phyloP scores from a whole-genome alignment of 2,329 filamentous ascomycete genomes.

The Kalaharituber pfeilii region DNA sequence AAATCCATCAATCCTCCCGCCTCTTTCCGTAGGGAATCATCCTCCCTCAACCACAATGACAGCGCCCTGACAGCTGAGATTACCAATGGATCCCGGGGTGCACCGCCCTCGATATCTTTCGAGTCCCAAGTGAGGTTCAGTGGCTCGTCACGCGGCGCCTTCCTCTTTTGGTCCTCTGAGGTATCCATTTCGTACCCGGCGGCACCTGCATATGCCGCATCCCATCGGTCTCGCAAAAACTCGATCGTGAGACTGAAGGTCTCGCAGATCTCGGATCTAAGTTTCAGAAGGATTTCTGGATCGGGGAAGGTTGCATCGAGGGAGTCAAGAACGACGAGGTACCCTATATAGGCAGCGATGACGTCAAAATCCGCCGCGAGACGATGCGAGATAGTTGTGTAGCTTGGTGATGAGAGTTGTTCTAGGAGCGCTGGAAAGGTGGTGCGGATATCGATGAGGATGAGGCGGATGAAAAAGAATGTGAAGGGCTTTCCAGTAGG shows the following conservation, averaged over 20 bases:
- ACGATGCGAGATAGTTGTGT: conserved; percentile 35
- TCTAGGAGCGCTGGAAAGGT: conserved; percentile 43
- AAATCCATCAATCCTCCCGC: conserved; percentile 43
- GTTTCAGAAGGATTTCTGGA: conserved; percentile 30
- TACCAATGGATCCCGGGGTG: conserved; percentile 38
- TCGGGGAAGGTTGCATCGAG: conserved; percentile 26
- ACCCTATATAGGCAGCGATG: conserved; percentile 33
- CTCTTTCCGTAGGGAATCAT: conserved; percentile 40
- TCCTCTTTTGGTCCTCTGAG: conserved; percentile 26
- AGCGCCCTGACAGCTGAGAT: conserved; percentile 41
- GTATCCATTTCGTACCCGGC: conserved; percentile 40
- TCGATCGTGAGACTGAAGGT: conserved; percentile 46
- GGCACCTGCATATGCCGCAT: conserved; percentile 45
- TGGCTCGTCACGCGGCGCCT: conserved; percentile 14
- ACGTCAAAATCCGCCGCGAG: conserved; percentile 46
- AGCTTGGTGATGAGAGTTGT: conserved; percentile 39
- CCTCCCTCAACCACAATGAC: conserved; percentile 51
- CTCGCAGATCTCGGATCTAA: conserved; percentile 44
- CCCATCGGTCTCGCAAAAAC: conserved; percentile 53
- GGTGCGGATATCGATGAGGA: conserved; percentile 48
- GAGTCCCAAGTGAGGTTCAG: conserved; percentile 43
- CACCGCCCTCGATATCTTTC: conserved; percentile 27
- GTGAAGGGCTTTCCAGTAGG: conserved; percentile 37
- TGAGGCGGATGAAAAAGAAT: conserved; percentile 46
- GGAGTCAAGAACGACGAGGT: conserved; percentile 21